Base-by-base conservation (phyloP, 371 early-diverging fungal species). In the Mortierella sp. region DNA sequence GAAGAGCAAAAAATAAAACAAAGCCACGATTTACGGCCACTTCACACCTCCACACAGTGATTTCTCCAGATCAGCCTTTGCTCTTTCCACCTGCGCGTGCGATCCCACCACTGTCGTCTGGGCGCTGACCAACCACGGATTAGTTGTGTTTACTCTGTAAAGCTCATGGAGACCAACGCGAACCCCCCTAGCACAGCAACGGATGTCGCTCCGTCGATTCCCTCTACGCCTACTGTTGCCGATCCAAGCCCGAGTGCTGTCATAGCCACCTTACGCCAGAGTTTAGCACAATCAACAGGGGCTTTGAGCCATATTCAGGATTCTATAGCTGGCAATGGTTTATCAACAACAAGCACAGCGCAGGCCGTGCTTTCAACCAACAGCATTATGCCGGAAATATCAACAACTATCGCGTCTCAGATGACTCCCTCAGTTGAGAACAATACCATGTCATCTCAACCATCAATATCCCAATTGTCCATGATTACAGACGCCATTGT, bases 1-100 rank as follows among this genome's bases (percentile, higher is more conserved):
- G 2, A 72, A 61, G 26, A 47, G 48, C 6, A 49, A 48, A 57
- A 68, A 68, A 49, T 55, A 64, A 42, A 58, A 63, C 55, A 42
- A 47, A 21, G 63, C n/a, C n/a, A n/a, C n/a, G n/a, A n/a, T n/a
- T n/a, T n/a, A n/a, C 54, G 24, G 74, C 56, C 58, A 38, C 38
- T 38, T 8, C 38, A 38, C 38, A 38, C n/a, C n/a, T n/a, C n/a
- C n/a, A n/a, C n/a, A n/a, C n/a, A n/a, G n/a, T n/a, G n/a, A n/a
- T n/a, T n/a, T n/a, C n/a, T n/a, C n/a, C n/a, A n/a, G n/a, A n/a
- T n/a, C n/a, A n/a, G n/a, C n/a, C n/a, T n/a, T n/a, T n/a, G n/a
- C n/a, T n/a, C n/a, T n/a, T n/a, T n/a, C n/a, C n/a, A n/a, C n/a
- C n/a, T n/a, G n/a, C n/a, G n/a, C n/a, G n/a, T n/a, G n/a, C n/a